phyloP scores from a whole-genome alignment of 345 rosid species.

The Eucalyptus pauciflora region DNA sequence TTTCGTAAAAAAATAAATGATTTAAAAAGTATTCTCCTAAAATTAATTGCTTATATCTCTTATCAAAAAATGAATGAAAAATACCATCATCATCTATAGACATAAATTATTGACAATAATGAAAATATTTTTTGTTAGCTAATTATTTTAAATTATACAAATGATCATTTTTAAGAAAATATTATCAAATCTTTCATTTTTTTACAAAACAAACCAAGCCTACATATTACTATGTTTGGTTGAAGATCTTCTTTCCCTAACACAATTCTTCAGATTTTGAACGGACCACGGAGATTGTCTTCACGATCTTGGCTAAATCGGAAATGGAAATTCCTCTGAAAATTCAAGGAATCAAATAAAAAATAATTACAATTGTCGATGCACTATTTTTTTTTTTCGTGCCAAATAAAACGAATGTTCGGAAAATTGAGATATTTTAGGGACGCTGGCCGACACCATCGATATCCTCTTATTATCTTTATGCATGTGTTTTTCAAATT shows the following conservation, averaged over 20 bases:
- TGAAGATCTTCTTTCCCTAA: neutral
- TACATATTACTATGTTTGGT: neutral
- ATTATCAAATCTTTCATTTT: too few relatives aligned
- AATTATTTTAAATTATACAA: too few relatives aligned
- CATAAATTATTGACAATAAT: neutral
- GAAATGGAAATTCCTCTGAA: neutral
- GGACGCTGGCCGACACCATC: neutral
- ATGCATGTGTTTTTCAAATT: too few relatives aligned
- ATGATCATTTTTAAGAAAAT: too few relatives aligned
- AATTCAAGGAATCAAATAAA: too few relatives aligned
- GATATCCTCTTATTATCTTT: neutral
- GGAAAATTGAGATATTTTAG: neutral
- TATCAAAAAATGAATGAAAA: neutral
- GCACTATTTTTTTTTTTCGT: neutral
- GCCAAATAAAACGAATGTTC: neutral
- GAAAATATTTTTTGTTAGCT: too few relatives aligned
- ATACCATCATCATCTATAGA: too few relatives aligned
- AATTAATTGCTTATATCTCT: too few relatives aligned
- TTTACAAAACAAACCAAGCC: too few relatives aligned
- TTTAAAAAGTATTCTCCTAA: too few relatives aligned
- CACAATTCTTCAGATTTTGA: neutral
- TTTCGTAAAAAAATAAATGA: fast-evolving
- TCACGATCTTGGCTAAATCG: neutral
- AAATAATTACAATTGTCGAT: neutral
- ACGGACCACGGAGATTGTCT: neutral